A percentile compares a stretch with the other conserved stretches of the same genome.
These are phyloP conservation scores for Macaranga tanarius DNA, from an alignment of 441 rosid species.

Conservation along the genomic window DNA sequence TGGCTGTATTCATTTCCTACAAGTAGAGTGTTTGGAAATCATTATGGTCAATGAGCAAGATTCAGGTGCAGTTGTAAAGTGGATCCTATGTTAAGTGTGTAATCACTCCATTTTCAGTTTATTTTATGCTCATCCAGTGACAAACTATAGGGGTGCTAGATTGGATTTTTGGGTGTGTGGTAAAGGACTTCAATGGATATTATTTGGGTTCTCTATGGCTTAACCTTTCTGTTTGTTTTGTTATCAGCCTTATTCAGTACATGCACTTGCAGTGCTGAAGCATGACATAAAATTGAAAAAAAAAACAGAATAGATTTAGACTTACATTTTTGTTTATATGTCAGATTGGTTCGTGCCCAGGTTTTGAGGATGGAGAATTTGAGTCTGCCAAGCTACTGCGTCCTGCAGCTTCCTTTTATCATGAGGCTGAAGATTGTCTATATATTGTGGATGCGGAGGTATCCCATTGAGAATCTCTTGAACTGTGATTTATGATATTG, in stretches of 20 bases:
- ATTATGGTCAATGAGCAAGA: conserved; percentile 2
- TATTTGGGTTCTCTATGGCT: background rate
- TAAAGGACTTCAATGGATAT: conserved; percentile 1
- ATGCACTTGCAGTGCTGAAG: background rate
- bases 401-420: conserved; percentile 76
- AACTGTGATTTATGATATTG: conserved; percentile 18
- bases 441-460: conserved; percentile 95
- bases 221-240: background rate
- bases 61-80: background rate
- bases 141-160: background rate
- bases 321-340: conserved; percentile 42
- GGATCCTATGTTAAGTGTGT: background rate
- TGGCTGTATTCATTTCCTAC: background rate
- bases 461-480: conserved; percentile 24
- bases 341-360: conserved; percentile 97
- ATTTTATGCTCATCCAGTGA: background rate
- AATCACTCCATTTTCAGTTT: background rate
- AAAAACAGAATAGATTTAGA: conserved; percentile 30
- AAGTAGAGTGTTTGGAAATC: background rate
- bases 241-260: background rate
- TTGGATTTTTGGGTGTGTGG: background rate
- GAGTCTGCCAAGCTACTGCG: conserved; percentile 80
- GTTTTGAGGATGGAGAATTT: conserved; percentile 97
- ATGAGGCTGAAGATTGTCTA: conserved; percentile 70
- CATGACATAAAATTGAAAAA: background rate